Evolutionary conservation across 2,329 filamentous ascomycete genomes (phyloP).

Genomic region (Colletotrichum tofieldiae): DNA sequence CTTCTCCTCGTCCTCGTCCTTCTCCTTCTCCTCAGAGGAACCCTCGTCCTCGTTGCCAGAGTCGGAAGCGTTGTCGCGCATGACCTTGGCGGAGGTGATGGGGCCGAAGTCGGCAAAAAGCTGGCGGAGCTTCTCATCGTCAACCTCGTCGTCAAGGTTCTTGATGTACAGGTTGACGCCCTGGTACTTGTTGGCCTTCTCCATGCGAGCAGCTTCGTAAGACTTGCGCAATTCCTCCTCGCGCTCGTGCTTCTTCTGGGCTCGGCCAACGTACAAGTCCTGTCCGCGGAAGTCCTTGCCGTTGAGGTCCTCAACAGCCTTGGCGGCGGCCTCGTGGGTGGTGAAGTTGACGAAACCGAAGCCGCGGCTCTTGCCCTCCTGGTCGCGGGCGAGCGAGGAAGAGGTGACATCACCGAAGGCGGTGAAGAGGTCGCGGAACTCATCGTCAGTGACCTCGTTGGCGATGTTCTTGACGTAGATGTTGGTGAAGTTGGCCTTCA

Average conservation of each 20-base stretch:
- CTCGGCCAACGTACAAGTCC: constrained; percentile 97
- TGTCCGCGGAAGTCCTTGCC: constrained; percentile 93
- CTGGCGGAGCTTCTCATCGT: constrained; percentile 96
- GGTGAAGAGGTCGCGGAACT: constrained; percentile 95
- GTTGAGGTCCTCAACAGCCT: constrained; percentile 93
- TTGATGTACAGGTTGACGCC: constrained; percentile 99
- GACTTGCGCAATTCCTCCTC: constrained; percentile 99
- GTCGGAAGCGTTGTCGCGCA: constrained; percentile 84
- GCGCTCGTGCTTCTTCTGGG: constrained; percentile 99
- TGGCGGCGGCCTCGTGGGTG: constrained; percentile 87
- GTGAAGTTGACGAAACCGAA: constrained; percentile 98
- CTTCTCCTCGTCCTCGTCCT: constrained; percentile 66
- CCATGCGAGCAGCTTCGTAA: constrained; percentile 95
- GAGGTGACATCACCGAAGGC: constrained; percentile 95
- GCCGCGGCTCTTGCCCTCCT: constrained; percentile 92
- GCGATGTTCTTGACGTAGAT: constrained; percentile 99
- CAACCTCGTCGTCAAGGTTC: constrained; percentile 96
- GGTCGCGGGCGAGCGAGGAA: constrained; percentile 90
- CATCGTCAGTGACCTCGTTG: constrained; percentile 87
- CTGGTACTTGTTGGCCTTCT: constrained; percentile 99
- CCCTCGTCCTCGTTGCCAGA: constrained; percentile 70
- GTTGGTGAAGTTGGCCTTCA: constrained; percentile 99
- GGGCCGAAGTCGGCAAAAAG: constrained; percentile 93
- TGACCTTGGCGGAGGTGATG: constrained; percentile 99
- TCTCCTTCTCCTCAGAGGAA: constrained; percentile 64